Percentiles rank a stretch among this genome's conserved stretches.
Evolutionary conservation across 73 alveolate genomes (phyloP).

Genomic region (Paramecium tetraurelia): DNA sequence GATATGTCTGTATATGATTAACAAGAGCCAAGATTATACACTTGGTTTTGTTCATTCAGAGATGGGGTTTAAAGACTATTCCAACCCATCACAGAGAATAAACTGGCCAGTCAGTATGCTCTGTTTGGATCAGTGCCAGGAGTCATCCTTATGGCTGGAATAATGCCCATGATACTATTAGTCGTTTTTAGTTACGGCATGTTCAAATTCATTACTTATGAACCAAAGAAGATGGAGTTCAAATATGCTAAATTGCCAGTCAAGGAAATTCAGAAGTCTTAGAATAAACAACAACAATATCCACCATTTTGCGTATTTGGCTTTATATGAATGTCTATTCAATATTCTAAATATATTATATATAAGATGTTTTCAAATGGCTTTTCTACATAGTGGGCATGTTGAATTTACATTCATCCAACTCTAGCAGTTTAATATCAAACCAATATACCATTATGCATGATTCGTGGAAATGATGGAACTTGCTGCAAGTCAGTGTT

Average conservation of each 20-base stretch:
- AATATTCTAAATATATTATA: neutral
- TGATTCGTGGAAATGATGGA: constrained; percentile 41
- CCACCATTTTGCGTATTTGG: neutral
- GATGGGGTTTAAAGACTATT: neutral
- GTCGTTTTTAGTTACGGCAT: constrained; percentile 28
- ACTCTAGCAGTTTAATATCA: neutral
- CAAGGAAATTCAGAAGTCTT: neutral
- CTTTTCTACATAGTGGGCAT: constrained; percentile 33
- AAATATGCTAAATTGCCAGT: neutral
- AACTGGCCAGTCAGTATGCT: neutral
- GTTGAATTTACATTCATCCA: constrained; percentile 1
- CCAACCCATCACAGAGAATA: constrained; percentile 1
- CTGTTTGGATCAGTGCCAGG: neutral
- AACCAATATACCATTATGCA: neutral
- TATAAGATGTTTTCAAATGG: neutral
- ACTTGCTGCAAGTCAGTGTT: neutral
- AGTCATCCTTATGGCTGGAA: neutral
- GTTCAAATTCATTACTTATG: neutral
- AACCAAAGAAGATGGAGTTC: neutral
- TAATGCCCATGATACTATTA: neutral
- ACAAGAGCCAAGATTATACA: neutral
- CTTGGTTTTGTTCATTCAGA: neutral
- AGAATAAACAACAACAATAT: neutral
- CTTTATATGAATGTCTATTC: neutral
- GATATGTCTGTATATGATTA: neutral